Evolutionary conservation across 768 basidiomycete genomes (phyloP).

Genomic region (Leccinum variicolor): DNA sequence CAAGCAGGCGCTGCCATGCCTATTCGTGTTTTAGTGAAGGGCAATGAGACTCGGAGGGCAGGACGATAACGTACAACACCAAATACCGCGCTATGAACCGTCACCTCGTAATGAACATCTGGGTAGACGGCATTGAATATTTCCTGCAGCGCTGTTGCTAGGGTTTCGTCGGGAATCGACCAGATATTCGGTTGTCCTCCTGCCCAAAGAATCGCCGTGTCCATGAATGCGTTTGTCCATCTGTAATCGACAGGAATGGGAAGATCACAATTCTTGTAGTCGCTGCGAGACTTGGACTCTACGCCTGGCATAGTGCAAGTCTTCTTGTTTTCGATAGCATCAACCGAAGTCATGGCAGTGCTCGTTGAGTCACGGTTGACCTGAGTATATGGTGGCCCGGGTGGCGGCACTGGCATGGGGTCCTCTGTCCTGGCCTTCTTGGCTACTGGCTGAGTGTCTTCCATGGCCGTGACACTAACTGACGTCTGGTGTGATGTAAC

Average conservation of each 20-base stretch:
- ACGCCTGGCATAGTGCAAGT: too few species aligned
- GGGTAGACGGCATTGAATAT: background rate
- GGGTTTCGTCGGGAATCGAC: background rate
- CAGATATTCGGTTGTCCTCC: background rate
- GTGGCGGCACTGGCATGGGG: too few species aligned
- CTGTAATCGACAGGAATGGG: background rate
- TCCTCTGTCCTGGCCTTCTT: slow-evolving; percentile 1
- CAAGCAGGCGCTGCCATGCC: slow-evolving; percentile 1
- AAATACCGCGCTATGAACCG: background rate
- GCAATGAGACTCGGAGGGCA: background rate
- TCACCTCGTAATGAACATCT: background rate
- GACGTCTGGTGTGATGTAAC: background rate
- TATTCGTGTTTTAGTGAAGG: background rate
- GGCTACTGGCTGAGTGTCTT: background rate
- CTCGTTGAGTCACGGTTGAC: background rate
- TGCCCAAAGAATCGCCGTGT: slow-evolving; percentile 3
- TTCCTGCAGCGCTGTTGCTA: background rate
- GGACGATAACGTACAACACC: background rate
- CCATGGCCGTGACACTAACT: background rate
- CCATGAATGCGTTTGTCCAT: background rate
- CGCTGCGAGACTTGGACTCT: background rate
- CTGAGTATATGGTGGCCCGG: background rate
- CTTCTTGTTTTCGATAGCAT: background rate
- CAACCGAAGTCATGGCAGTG: background rate
- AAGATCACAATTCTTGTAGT: background rate